Evolutionary conservation across 345 rosid species (phyloP).

Genomic region (Rhodamnia rubescens): DNA sequence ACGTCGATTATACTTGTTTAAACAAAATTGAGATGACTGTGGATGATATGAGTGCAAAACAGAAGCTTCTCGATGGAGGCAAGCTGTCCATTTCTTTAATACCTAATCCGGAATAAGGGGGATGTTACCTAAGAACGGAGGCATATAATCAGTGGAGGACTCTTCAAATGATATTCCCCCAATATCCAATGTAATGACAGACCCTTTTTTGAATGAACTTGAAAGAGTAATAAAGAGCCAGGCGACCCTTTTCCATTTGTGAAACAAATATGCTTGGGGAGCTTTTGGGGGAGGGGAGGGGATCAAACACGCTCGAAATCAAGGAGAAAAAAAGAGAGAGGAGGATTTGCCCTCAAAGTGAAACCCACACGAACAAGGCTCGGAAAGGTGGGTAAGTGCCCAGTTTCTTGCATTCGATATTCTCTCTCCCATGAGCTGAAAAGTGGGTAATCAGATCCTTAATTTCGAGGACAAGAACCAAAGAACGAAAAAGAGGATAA

Average conservation of each 20-base stretch:
- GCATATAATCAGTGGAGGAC: neutral
- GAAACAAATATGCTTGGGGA: neutral
- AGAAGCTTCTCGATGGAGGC: neutral
- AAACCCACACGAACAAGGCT: neutral
- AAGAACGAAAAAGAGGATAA: slow-evolving; percentile 15
- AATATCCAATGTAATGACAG: neutral
- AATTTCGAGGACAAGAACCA: neutral
- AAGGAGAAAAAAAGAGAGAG: neutral
- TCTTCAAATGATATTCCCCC: neutral
- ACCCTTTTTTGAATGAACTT: neutral
- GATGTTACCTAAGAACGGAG: neutral
- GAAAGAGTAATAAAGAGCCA: slow-evolving; percentile 8
- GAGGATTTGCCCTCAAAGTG: neutral
- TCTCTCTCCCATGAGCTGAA: neutral
- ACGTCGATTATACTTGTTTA: neutral
- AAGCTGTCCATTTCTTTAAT: neutral
- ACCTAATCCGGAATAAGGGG: neutral
- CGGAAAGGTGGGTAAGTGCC: slow-evolving; percentile 4
- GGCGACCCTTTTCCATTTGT: slow-evolving; percentile 1
- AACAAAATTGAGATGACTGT: neutral
- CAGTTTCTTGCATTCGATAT: neutral
- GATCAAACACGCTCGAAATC: neutral
- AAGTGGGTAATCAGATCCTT: neutral
- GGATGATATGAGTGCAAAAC: neutral
- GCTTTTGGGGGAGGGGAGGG: neutral